These are phyloP conservation scores for Pittosporum tobira DNA, from an alignment of 129 eudicot species.

Conservation along the genomic window DNA sequence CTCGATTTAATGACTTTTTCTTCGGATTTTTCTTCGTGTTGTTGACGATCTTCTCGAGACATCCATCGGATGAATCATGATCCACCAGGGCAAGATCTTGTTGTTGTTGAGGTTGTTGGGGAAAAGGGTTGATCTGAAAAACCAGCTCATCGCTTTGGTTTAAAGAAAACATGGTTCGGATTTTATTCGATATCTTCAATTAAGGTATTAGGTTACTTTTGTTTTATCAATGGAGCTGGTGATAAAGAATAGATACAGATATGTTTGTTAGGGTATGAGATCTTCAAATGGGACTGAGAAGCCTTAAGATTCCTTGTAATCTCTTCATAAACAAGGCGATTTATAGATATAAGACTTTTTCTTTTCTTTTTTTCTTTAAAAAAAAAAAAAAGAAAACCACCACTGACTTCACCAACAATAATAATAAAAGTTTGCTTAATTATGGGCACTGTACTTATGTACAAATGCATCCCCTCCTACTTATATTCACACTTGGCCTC, in stretches of 20 bases:
- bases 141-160: slow-evolving; percentile 28
- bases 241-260: slow-evolving; percentile 2
- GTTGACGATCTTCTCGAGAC: background rate
- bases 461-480: slow-evolving; percentile 18
- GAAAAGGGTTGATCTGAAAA: slow-evolving; percentile 24
- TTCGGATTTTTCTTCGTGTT: slow-evolving; percentile 11
- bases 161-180: slow-evolving; percentile 24
- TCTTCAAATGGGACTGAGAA: slow-evolving; percentile 19
- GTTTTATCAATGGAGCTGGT: background rate
- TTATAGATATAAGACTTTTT: slow-evolving; percentile 1
- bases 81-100: slow-evolving; percentile 23
- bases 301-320: slow-evolving; percentile 31
- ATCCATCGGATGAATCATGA: slow-evolving; percentile 1
- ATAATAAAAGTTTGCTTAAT: background rate
- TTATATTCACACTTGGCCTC: slow-evolving; percentile 22
- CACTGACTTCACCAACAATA: slow-evolving; percentile 4
- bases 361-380: background rate
- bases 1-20: background rate
- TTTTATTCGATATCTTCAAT: slow-evolving; percentile 10
- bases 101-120: slow-evolving; percentile 18
- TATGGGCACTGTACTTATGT: slow-evolving; percentile 11
- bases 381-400: no score
- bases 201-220: background rate
- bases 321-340: slow-evolving; percentile 15
- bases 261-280: slow-evolving; percentile 15